Percentiles rank a stretch among this genome's conserved stretches.
Conservation (phyloP, 2,329 filamentous ascomycete genomes). For the Myriosclerotinia scirpicola region DNA sequence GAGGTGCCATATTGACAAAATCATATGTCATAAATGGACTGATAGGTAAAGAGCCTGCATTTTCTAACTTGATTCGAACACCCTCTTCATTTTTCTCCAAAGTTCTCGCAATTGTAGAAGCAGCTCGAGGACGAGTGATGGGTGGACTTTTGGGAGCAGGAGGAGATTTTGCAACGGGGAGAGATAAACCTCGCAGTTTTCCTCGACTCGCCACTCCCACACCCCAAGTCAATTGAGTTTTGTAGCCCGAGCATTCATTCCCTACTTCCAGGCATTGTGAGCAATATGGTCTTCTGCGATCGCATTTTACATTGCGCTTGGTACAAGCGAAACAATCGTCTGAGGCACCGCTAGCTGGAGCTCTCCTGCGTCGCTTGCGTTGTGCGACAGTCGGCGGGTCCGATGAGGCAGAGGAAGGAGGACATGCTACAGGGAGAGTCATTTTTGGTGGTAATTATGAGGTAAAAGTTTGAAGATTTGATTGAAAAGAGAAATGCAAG, state of each 20-base stretch:
- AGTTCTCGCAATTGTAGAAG: constrained; percentile 33
- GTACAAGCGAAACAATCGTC: constrained; percentile 95
- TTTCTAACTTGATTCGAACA: constrained; percentile 40
- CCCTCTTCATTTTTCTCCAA: constrained; percentile 34
- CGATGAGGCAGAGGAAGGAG: constrained; percentile 34
- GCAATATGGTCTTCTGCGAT: constrained; percentile 90
- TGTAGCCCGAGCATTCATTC: constrained; percentile 93
- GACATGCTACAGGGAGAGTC: constrained; percentile 41
- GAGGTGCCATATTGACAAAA: constrained; percentile 44
- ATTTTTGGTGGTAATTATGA: constrained; percentile 31
- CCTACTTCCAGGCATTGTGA: constrained; percentile 89
- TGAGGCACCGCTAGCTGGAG: constrained; percentile 81
- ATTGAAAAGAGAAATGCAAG: constrained; percentile 23
- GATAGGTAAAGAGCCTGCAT: constrained; percentile 29
- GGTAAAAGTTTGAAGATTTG: constrained; percentile 8
- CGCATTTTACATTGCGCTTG: constrained; percentile 81
- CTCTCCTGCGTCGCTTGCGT: constrained; percentile 76
- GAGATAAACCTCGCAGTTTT: constrained; percentile 85
- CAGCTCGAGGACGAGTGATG: constrained; percentile 35
- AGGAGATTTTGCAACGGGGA: constrained; percentile 64
- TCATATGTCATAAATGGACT: constrained; percentile 43
- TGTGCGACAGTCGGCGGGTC: constrained; percentile 39
- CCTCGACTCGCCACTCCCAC: constrained; percentile 93
- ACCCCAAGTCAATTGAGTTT: constrained; percentile 94
- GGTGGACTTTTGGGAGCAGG: constrained; percentile 44